Base-by-base conservation (phyloP, 495 filamentous ascomycete species). In the Penicillium samsonianum region DNA sequence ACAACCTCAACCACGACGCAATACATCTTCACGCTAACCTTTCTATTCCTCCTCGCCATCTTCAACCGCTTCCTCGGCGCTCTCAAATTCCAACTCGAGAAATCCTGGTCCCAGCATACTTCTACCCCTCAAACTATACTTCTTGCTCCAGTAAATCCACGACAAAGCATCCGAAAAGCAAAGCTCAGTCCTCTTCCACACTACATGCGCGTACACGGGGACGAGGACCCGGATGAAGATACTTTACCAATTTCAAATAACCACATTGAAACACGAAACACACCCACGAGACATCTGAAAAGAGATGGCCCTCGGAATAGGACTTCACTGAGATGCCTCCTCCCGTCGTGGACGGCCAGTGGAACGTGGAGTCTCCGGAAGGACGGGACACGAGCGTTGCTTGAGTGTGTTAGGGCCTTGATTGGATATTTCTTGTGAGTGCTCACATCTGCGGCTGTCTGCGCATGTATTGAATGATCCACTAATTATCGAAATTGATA, bases 1-100 rank as follows among this genome's bases (percentile, higher is more conserved):
- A 58, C 50, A 23, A 67, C 64, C 4, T 57, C 52, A 10, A 58
- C 65, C 11, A 14, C 45, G 10, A 38, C 53, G 4, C 42, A 57
- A 23, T 67, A 67, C 43, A 25, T 58, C 31, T 33, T 62, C 19
- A 53, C 61, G 1, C 41, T 67, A 5, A 11, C 53, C 5, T 43
- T 62, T 30, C 41, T 67, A 16, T 64, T 67, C 46, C 9, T 55
- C 6, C 58, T 67, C 9, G 38, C 61, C 17, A 48, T 59, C 6
- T 44, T 67, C 20, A 67, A 67, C 33, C 61, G 65, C 9, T 67
- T 64, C 31, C 65, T 67, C 14, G 56, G 56, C 0, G 53, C 55
- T 8, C 51, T 62, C 2, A 61, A 59, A 40, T 57, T 57, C 31
- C 65, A 64, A 53, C 43, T 67, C 10, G 58, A 62, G 26, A 58